Evolutionary conservation across 805 yeast species (phyloP).

Genomic region (Spathaspora arborariae): DNA sequence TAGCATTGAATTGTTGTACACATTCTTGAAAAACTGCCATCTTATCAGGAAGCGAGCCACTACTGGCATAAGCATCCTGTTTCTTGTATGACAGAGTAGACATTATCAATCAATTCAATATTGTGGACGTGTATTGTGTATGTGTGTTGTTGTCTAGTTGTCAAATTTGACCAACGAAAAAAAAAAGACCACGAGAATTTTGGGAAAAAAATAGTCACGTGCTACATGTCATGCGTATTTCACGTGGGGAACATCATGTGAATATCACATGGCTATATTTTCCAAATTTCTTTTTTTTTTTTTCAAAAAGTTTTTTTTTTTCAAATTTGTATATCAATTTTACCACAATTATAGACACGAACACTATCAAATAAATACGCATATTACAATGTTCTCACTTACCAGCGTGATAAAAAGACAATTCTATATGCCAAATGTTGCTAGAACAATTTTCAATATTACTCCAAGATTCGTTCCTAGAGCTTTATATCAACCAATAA

Average conservation of each 20-base stretch:
- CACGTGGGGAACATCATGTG: background rate
- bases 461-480: constrained; percentile 12
- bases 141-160: constrained; percentile 1
- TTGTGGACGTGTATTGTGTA: background rate
- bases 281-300: background rate
- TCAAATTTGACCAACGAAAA: background rate
- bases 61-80: constrained; percentile 63
- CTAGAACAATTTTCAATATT: constrained; percentile 6
- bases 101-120: constrained; percentile 41
- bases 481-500: constrained; percentile 18
- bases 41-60: constrained; percentile 72
- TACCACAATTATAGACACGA: too few species aligned
- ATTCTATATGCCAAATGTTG: constrained; percentile 9
- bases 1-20: constrained; percentile 84
- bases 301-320: background rate
- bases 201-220: background rate
- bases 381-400: constrained; percentile 16
- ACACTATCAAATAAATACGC: background rate
- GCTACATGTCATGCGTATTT: background rate
- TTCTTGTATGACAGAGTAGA: constrained; percentile 82
- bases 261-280: background rate
- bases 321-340: too few species aligned
- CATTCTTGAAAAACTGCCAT: constrained; percentile 98
- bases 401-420: constrained; percentile 16
- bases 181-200: background rate